Conservation (phyloP, 2,329 filamentous ascomycete genomes). For the Hymenoscyphus albidus region DNA sequence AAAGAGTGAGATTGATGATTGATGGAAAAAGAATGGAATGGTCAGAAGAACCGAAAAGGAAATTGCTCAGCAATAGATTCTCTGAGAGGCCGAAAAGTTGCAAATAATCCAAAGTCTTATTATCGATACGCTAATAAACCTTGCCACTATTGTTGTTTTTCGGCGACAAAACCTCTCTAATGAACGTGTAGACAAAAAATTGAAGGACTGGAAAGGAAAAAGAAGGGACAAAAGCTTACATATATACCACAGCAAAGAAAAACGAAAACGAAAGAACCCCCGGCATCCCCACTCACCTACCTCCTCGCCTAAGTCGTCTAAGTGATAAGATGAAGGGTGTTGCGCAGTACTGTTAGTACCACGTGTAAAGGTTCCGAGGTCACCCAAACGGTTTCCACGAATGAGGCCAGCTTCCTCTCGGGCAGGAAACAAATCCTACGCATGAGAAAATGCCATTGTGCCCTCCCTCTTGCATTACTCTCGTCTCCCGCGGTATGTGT, state of each 20-base stretch:
- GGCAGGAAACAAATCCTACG: neutral
- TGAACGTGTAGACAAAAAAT: conserved; percentile 2
- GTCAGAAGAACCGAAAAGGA: conserved; percentile 19
- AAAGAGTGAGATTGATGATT: conserved; percentile 18
- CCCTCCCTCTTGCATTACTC: neutral
- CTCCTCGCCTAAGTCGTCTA: neutral
- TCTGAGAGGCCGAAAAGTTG: conserved; percentile 1
- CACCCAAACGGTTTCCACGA: conserved; percentile 8
- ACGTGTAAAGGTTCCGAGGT: neutral
- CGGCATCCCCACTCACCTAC: neutral
- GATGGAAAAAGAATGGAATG: conserved; percentile 21
- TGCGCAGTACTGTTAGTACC: neutral
- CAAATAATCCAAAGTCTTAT: neutral
- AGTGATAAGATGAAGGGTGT: conserved; percentile 10
- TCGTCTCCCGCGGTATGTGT: neutral
- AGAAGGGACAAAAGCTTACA: conserved; percentile 7
- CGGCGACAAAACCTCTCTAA: no score
- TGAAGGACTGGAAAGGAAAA: neutral
- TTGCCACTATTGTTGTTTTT: no score
- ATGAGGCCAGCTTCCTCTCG: neutral
- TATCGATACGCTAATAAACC: no score
- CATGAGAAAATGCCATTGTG: conserved; percentile 9
- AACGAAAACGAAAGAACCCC: neutral
- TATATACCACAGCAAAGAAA: conserved; percentile 1
- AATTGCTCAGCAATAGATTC: conserved; percentile 22